These are phyloP conservation scores for Zymoseptoria pseudotritici DNA, from an alignment of 2,329 filamentous ascomycete species.

Conservation along the genomic window DNA sequence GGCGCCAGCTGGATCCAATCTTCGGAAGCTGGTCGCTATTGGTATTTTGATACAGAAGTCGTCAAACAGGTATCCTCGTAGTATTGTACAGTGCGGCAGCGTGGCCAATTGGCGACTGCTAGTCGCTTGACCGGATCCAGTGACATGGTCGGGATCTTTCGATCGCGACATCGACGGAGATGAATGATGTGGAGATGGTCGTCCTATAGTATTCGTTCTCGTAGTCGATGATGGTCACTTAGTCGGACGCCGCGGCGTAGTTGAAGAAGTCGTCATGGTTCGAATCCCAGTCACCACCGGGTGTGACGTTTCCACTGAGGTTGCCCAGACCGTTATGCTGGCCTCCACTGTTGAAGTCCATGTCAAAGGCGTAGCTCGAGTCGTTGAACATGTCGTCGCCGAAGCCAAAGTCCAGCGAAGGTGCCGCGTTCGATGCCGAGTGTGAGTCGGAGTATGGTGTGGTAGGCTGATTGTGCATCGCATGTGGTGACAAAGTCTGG, in stretches of 20 bases:
- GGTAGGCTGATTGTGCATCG: conserved; percentile 4
- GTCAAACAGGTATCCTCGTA: conserved; percentile 1
- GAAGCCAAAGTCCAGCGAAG: conserved; percentile 9
- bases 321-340: background rate
- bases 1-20: background rate
- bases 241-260: conserved; percentile 9
- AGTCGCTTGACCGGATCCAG: background rate
- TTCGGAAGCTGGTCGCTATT: conserved; percentile 17
- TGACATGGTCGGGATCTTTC: background rate
- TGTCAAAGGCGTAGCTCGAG: conserved; percentile 8
- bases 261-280: conserved; percentile 19
- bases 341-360: conserved; percentile 7
- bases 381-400: conserved; percentile 6
- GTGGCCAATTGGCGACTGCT: background rate
- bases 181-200: background rate
- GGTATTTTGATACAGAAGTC: background rate
- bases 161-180: background rate
- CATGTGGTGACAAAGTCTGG: conserved; percentile 12
- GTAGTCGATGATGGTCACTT: background rate
- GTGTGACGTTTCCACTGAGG: conserved; percentile 14
- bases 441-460: background rate
- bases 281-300: conserved; percentile 11
- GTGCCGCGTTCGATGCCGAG: background rate
- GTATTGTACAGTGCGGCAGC: background rate
- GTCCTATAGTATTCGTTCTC: background rate